Base-by-base conservation (phyloP, 129 eudicot genomes). In the Centrapalus pauciflorus region DNA sequence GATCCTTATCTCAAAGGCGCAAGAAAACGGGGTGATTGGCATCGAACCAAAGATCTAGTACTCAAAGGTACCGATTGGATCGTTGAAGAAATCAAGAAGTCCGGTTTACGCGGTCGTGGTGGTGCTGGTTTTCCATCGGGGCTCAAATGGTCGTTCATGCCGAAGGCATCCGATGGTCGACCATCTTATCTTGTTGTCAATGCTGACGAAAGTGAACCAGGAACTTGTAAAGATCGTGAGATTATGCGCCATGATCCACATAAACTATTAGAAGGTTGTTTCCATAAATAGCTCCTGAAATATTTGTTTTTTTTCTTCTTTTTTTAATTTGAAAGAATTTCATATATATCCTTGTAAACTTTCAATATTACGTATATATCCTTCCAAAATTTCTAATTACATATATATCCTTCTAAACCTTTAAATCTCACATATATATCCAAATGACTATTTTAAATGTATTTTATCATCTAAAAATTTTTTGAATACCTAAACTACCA, bases 111-210 rank as follows among this genome's bases (percentile, higher is more conserved):
- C 25, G 97, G 97, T 7, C 95, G 96, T 46, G 97, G 97, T 76
- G 97, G 97, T 4, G 97, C 95, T 48, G 97, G 97, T 34, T 90
- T 90, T 74, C 90, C 95, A 1, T 84, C 97, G 4, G 97, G 97
- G 13, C 90, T 90, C 6, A 90, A 90, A 66, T 90, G 95, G 97
- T 87, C 95, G 11, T 90, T 90, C 66, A 90, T 90, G 97, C 97
- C 97, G 2, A 90, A 87, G 70, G 77, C 56, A 14, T 75, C 97
- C 25, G 95, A 87, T 59, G 93, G 95, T 24, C 93, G 93, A 28
- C 93, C 95, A 14, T 74, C 93, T 7, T 90, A 87, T 69, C 93
- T 87, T 57, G 95, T 90, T 33, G 92, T 87, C 25, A 90, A 90
- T 74, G 96, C 97, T 24, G 97, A 90, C 73, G 95, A 90, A 77